These are phyloP conservation scores for Dactylonectria macrodidyma DNA, from an alignment of 2,329 filamentous ascomycete genomes.

Conservation along the genomic window DNA sequence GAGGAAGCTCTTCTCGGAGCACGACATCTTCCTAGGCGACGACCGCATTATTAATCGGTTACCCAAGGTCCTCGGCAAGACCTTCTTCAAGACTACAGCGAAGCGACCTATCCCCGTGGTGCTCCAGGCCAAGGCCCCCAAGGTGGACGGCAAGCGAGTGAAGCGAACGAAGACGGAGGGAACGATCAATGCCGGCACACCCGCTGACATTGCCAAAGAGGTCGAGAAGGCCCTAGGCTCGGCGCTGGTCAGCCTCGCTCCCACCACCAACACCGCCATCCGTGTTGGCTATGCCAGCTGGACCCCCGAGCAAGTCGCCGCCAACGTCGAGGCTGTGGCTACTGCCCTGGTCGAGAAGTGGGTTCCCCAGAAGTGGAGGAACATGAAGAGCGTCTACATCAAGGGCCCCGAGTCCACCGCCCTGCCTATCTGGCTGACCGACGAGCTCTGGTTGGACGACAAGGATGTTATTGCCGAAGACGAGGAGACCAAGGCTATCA, in stretches of 20 bases:
- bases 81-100: slow-evolving; percentile 86
- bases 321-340: slow-evolving; percentile 84
- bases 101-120: slow-evolving; percentile 91
- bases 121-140: slow-evolving; percentile 74
- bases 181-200: slow-evolving; percentile 64
- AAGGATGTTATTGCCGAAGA: slow-evolving; percentile 79
- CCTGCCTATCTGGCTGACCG: slow-evolving; percentile 93
- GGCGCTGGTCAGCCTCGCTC: slow-evolving; percentile 85
- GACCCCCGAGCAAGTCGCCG: slow-evolving; percentile 81
- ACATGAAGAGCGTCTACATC: slow-evolving; percentile 87
- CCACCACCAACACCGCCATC: slow-evolving; percentile 85
- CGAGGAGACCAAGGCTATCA: slow-evolving; percentile 63
- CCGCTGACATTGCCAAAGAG: slow-evolving; percentile 82
- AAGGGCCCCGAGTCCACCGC: slow-evolving; percentile 92
- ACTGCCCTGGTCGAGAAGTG: slow-evolving; percentile 81
- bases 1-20: slow-evolving; percentile 85
- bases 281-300: slow-evolving; percentile 84
- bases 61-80: slow-evolving; percentile 87
- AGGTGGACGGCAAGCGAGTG: slow-evolving; percentile 71
- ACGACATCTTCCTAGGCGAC: slow-evolving; percentile 95
- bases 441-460: slow-evolving; percentile 90
- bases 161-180: slow-evolving; percentile 65
- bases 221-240: slow-evolving; percentile 82
- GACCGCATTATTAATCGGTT: slow-evolving; percentile 84
- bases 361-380: slow-evolving; percentile 89